Evolutionary conservation across 805 yeast genomes (phyloP), one percentile per base, ranked within the genome.

Genomic region (Yarrowia sp.): DNA sequence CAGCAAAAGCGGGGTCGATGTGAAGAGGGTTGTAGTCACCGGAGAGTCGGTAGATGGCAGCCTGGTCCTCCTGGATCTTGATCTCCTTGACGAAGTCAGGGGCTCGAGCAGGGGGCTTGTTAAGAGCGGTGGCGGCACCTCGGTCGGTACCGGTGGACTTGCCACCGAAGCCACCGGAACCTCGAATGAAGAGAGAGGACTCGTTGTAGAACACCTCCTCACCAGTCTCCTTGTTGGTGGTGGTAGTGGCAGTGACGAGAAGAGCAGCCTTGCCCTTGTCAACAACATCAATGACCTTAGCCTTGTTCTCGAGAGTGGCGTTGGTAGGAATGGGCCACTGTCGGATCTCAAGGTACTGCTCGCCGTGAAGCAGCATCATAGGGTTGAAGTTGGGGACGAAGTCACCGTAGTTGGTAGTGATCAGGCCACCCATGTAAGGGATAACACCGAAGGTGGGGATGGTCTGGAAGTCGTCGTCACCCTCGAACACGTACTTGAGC

Each of bases 21-120:
- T 93, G 99, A 73, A 94, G 84, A 69, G 99, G 99, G 79, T 94
- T 94, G 78, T 87, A 88, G 81, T 94, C 99, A 67, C 97, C 98
- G 70, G 94, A 88, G 70, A 94, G 82, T 77, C 99, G 86, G 81
- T 94, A 94, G 68, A 93, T 79, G 4, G 97, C 91, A 55, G 98
- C 98, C 77, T 87, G 92, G 77, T 92, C 90, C 50, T 78, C 81
- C 34, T 83, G 76, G 1, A 95, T 90, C 71, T 83, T 79, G 73
- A 86, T 83, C 50, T 82, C 85, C 55, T 79, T 77, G 68, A 83
- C 86, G 74, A 85, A 90, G 75, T 90, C 96, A 8, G 97, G 95
- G 33, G 77, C 77, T 30, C 84, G 77, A 61, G 79, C 74, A 68
- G 94, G 95, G 2, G 90, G 89, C 46, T 74, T 78, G 78, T 90